Conservation (phyloP, 2,329 filamentous ascomycete species). For the Aspergillus sp. region DNA sequence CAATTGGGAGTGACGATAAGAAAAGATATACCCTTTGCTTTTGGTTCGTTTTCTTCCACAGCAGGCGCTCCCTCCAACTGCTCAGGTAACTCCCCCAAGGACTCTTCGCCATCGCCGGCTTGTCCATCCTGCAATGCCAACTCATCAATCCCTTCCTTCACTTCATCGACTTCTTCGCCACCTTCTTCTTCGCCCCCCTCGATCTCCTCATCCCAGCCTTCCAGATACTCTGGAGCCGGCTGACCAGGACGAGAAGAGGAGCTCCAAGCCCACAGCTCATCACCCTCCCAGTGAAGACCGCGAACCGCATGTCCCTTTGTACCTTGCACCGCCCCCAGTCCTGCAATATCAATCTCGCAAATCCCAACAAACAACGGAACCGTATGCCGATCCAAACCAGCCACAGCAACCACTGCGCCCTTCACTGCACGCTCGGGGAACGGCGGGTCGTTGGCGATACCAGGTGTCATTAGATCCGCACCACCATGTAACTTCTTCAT, state of each 20-base stretch:
- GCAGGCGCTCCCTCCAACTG: conserved; percentile 25
- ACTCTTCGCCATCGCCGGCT: conserved; percentile 8
- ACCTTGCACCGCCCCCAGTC: conserved; percentile 50
- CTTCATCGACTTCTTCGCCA: conserved; percentile 29
- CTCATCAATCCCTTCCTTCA: conserved; percentile 39
- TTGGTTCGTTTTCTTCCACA: conserved; percentile 46
- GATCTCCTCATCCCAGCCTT: conserved; percentile 43
- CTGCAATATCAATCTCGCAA: conserved; percentile 58
- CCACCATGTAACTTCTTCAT: conserved; percentile 58
- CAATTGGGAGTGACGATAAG: neutral
- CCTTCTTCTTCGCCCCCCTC: conserved; percentile 27
- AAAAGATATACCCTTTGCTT: conserved; percentile 46
- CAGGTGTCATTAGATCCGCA: conserved; percentile 64
- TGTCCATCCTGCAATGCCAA: conserved; percentile 25
- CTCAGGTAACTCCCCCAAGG: conserved; percentile 12
- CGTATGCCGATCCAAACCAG: conserved; percentile 51
- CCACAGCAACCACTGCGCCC: conserved; percentile 57
- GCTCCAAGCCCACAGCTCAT: conserved; percentile 63
- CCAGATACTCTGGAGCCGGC: conserved; percentile 47
- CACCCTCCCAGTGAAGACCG: conserved; percentile 61
- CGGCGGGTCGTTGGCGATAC: conserved; percentile 57
- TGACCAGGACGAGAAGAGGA: conserved; percentile 47
- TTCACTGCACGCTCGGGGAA: conserved; percentile 55
- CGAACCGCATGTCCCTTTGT: conserved; percentile 59
- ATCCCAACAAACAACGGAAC: conserved; percentile 59